These are phyloP conservation scores for Neonectria ditissima DNA, from an alignment of 2,329 filamentous ascomycete genomes.

Conservation along the genomic window DNA sequence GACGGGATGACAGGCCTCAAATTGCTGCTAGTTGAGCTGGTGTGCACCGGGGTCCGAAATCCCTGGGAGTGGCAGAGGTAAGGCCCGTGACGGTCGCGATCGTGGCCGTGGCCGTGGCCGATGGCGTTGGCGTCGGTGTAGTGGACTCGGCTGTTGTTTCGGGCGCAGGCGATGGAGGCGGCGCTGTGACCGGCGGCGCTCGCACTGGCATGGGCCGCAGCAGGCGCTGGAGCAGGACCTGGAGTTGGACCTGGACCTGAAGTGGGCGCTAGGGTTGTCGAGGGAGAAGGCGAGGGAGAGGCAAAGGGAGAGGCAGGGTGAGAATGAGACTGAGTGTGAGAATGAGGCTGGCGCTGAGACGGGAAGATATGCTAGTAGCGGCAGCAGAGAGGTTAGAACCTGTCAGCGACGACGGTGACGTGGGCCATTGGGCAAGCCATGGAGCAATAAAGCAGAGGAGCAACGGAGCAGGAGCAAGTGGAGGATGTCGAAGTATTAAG, in stretches of 20 bases:
- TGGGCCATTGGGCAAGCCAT: constrained; percentile 37
- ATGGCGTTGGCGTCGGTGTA: constrained; percentile 1
- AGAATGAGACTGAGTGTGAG: constrained; percentile 1
- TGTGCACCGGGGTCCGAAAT: constrained; percentile 15
- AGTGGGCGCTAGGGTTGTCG: background rate
- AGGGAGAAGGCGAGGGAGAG: constrained; percentile 16
- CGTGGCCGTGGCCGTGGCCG: constrained; percentile 10
- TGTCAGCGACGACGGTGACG: constrained; percentile 46
- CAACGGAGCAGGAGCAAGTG: constrained; percentile 17
- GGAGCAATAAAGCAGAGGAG: constrained; percentile 22
- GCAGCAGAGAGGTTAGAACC: constrained; percentile 28
- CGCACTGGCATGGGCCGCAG: constrained; percentile 14
- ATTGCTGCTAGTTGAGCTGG: constrained; percentile 31
- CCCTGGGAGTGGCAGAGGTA: constrained; percentile 15
- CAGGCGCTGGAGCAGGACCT: too few relatives aligned
- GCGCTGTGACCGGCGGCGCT: constrained; percentile 21
- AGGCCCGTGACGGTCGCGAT: constrained; percentile 21
- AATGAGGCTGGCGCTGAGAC: constrained; percentile 17
- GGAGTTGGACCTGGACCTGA: background rate
- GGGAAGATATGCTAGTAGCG: constrained; percentile 39
- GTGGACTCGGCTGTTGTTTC: constrained; percentile 2
- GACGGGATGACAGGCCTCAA: constrained; percentile 40
- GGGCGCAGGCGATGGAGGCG: constrained; percentile 1
- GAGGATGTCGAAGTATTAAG: constrained; percentile 19
- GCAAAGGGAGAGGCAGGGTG: constrained; percentile 17